phyloP scores from a whole-genome alignment of 495 filamentous ascomycete species.

The Xylaria cubensis region DNA sequence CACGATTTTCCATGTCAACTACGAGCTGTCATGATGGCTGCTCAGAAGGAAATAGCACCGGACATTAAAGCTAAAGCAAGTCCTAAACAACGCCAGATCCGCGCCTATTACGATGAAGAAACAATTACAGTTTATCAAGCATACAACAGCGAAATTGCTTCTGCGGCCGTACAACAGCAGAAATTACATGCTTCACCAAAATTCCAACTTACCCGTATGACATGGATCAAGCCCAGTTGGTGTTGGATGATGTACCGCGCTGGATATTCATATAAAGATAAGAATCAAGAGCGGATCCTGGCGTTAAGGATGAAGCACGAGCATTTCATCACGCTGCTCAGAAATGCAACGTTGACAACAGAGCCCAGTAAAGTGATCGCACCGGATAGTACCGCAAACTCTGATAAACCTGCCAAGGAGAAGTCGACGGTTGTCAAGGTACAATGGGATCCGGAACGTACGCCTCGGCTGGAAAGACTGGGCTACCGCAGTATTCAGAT shows the following conservation, averaged over 20 bases:
- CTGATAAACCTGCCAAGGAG: conserved; percentile 30
- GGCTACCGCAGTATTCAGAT: conserved; percentile 65
- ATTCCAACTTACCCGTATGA: conserved; percentile 65
- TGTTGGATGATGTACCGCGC: conserved; percentile 70
- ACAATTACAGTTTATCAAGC: conserved; percentile 50
- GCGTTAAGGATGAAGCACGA: conserved; percentile 55
- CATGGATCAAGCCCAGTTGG: conserved; percentile 72
- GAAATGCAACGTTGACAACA: not conserved
- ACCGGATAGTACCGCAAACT: not conserved
- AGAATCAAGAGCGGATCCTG: conserved; percentile 58
- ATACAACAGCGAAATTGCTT: conserved; percentile 60
- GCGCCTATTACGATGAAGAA: conserved; percentile 7
- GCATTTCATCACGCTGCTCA: conserved; percentile 8
- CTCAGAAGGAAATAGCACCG: not conserved
- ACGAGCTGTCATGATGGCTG: not conserved
- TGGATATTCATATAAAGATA: conserved; percentile 60
- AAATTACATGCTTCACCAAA: conserved; percentile 57
- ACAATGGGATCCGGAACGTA: conserved; percentile 70
- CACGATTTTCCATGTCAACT: not conserved
- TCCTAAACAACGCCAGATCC: not conserved
- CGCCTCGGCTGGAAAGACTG: conserved; percentile 48
- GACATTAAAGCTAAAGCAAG: not conserved
- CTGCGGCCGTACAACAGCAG: conserved; percentile 58
- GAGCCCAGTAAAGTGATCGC: not conserved
- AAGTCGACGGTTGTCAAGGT: conserved; percentile 54